These are phyloP conservation scores for Cytauxzoon felis DNA, from an alignment of 169 alveolate species.

Conservation along the genomic window DNA sequence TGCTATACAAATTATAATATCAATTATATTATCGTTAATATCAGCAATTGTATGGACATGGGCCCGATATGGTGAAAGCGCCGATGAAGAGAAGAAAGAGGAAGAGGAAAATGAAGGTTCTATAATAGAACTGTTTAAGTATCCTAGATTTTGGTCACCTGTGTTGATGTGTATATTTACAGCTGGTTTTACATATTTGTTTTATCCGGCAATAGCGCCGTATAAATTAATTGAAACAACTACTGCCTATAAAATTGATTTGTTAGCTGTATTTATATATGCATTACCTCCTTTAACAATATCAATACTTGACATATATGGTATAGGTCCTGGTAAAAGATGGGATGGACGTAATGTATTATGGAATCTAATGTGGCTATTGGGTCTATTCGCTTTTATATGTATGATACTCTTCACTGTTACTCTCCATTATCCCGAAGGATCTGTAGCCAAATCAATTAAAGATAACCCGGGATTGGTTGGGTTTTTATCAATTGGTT, in stretches of 20 bases:
- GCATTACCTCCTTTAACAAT: slow-evolving; percentile 1
- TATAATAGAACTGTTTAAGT: not conserved
- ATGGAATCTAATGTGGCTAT: not conserved
- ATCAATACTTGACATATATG: not conserved
- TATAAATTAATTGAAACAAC: slow-evolving; percentile 6
- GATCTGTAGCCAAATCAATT: not conserved
- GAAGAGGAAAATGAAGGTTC: not conserved
- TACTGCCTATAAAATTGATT: slow-evolving; percentile 5
- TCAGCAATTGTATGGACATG: slow-evolving; percentile 28
- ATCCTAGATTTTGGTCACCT: not conserved
- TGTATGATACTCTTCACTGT: not conserved
- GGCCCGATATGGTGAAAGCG: not conserved
- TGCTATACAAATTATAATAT: not conserved
- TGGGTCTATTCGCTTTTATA: not conserved
- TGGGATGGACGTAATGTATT: slow-evolving; percentile 22
- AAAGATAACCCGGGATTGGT: not conserved
- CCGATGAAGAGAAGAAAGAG: not conserved
- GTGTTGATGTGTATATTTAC: slow-evolving; percentile 4
- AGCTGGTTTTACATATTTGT: not conserved
- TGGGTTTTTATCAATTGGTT: slow-evolving; percentile 7
- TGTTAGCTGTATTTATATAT: not conserved
- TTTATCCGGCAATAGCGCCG: slow-evolving; percentile 29
- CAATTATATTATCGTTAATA: not conserved
- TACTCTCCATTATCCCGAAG: slow-evolving; percentile 1
- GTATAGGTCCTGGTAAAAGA: slow-evolving; percentile 10